Evolutionary conservation across 2,329 filamentous ascomycete species (phyloP).

Genomic region (Phoma herbarum): DNA sequence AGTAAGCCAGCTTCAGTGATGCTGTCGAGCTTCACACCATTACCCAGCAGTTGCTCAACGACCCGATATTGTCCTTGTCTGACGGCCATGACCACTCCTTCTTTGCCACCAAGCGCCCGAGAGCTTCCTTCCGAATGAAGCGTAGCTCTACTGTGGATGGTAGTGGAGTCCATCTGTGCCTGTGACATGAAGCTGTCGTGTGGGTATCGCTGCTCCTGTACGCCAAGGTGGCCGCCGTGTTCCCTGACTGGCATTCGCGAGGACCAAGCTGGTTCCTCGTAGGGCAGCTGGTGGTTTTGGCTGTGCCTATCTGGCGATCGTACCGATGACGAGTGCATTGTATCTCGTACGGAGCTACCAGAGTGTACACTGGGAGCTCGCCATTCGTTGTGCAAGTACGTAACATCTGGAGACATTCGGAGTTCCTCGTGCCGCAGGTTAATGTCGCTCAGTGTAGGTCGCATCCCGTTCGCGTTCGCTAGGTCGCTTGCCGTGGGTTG

Average conservation of each 20-base stretch:
- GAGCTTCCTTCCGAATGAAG: not conserved
- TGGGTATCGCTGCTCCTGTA: not conserved
- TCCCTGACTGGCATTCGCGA: slow-evolving; percentile 1
- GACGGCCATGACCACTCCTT: slow-evolving; percentile 61
- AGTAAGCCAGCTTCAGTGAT: not conserved
- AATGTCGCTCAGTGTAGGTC: slow-evolving; percentile 6
- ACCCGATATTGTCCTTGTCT: slow-evolving; percentile 71
- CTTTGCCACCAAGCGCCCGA: slow-evolving; percentile 40
- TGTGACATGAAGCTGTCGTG: slow-evolving; percentile 4
- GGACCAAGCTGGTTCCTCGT: slow-evolving; percentile 33
- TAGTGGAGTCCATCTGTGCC: not conserved
- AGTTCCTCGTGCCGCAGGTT: slow-evolving; percentile 23
- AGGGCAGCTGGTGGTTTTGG: slow-evolving; percentile 6
- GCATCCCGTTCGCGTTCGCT: not conserved
- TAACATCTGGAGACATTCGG: slow-evolving; percentile 23
- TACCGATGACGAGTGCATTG: slow-evolving; percentile 32
- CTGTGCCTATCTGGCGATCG: slow-evolving; percentile 1
- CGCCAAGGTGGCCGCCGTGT: not conserved
- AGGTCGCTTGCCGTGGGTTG: slow-evolving; percentile 13
- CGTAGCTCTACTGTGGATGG: not conserved
- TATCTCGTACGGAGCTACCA: slow-evolving; percentile 36
- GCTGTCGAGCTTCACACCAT: slow-evolving; percentile 39
- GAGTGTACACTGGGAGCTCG: slow-evolving; percentile 39
- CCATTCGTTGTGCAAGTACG: slow-evolving; percentile 39
- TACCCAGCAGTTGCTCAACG: slow-evolving; percentile 43